Base-by-base conservation (phyloP, 2,329 filamentous ascomycete species). In the Hymenoscyphus fraxineus region DNA sequence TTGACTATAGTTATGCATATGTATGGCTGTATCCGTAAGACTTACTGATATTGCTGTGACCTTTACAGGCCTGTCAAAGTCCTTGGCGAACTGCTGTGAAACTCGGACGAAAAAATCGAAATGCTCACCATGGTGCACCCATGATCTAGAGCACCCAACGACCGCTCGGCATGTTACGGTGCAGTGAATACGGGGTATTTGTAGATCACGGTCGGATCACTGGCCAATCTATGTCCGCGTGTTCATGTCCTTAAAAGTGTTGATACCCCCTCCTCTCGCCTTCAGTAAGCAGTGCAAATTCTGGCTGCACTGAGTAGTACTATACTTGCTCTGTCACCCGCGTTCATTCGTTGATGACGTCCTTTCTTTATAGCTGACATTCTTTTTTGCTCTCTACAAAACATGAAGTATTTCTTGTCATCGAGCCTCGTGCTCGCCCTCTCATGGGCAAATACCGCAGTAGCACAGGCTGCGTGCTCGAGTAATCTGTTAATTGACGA, bases 401-500 rank as follows among this genome's bases (percentile, higher is more conserved):
- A 56, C 31, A 67, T 68, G 67, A 66, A 61, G 44, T 39, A 54
- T 27, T 31, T 31, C 13, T 27, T 68, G 40, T 15, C 60, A 38
- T 60, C 60, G 41, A 41, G 39, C 31, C 55, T 59, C 27, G 16
- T 62, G 19, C 57, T 65, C 15, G 62, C 57, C 47, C 58, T 66
- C 13, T 51, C 61, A 27, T 69, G 59, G 60, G 63, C 59, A 15
- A 39, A 54, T 32, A 22, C 58, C 41, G 70, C 64, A 32, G 65
- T 64, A 51, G 70, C 64, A 32, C 66, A 65, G 60, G 68, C 69
- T 44, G 71, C 67, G 32, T 75, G 73, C 59, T 65, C 70, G 40
- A 57, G 65, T n/a, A 71, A 73, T 68, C 64, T 76, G 9, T 38
- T 73, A 15, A 64, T 76, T 57, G 74, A 76, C 58, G 68, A 75